Conservation (phyloP, 495 filamentous ascomycete genomes). For the Penicillium taxi region DNA sequence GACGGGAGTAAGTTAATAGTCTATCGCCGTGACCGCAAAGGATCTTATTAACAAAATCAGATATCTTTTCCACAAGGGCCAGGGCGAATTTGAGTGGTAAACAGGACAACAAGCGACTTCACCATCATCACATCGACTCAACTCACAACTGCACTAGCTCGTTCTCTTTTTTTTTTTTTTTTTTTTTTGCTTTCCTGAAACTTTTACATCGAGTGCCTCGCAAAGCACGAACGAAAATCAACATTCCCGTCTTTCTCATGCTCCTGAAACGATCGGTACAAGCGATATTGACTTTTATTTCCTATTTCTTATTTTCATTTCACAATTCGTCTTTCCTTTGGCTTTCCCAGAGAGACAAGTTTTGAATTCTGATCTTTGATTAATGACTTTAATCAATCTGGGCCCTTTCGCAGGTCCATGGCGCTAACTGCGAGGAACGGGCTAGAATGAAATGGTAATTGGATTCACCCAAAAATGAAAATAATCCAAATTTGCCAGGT, state of each 20-base stretch:
- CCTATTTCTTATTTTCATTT: slow-evolving; percentile 1
- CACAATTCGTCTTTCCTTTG: slow-evolving; percentile 5
- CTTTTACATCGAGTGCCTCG: slow-evolving; percentile 9
- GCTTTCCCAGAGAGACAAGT: too few relatives aligned
- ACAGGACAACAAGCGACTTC: slow-evolving; percentile 1
- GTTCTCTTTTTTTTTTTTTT: background rate
- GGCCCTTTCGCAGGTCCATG: slow-evolving; percentile 10
- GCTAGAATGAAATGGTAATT: slow-evolving; percentile 17
- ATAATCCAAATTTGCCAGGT: background rate
- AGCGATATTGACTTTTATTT: slow-evolving; percentile 8
- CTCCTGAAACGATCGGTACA: slow-evolving; percentile 11
- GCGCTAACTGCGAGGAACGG: slow-evolving; percentile 14
- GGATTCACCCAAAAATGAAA: slow-evolving; percentile 10
- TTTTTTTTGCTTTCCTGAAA: slow-evolving; percentile 5
- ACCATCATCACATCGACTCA: background rate
- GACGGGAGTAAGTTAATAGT: slow-evolving; percentile 70
- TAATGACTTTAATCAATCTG: too few relatives aligned
- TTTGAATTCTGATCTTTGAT: too few relatives aligned
- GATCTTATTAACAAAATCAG: slow-evolving; percentile 27
- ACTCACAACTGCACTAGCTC: background rate
- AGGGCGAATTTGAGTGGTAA: slow-evolving; percentile 97
- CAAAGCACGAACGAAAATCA: slow-evolving; percentile 11
- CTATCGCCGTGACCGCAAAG: too few relatives aligned
- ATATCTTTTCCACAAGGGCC: slow-evolving; percentile 96
- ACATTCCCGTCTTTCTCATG: slow-evolving; percentile 4